Conservation (phyloP, 345 rosid species). For the Syzygium grande region DNA sequence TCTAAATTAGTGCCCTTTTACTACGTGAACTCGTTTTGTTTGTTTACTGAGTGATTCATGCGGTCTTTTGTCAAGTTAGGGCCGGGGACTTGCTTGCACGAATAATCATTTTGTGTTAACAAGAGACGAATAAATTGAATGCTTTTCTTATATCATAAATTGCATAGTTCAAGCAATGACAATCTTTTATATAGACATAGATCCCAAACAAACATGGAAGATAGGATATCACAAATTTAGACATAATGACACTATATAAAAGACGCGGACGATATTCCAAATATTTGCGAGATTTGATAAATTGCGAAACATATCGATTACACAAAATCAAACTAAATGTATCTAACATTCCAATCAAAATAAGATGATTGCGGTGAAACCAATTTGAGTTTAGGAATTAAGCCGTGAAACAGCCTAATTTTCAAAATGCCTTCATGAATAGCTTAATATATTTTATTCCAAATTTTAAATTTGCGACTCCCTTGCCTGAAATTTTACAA, state of each 20-base stretch:
- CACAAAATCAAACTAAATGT: not conserved
- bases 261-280: not conserved
- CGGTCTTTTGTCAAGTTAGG: not conserved
- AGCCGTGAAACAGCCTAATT: not conserved
- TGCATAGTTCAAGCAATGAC: not conserved
- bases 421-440: no score
- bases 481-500: no score
- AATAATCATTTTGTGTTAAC: no score
- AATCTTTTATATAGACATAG: not conserved
- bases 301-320: no score
- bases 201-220: not conserved
- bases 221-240: not conserved
- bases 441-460: no score
- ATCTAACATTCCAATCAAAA: no score
- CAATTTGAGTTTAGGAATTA: not conserved
- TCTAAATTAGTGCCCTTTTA: not conserved
- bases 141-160: not conserved
- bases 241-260: not conserved
- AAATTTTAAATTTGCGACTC: no score
- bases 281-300: no score
- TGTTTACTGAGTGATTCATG: not conserved
- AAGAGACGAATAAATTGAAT: not conserved
- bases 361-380: not conserved
- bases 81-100: no score
- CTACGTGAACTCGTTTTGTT: not conserved